Percentiles rank a stretch among this genome's conserved stretches.
phyloP scores from a whole-genome alignment of 2,329 filamentous ascomycete genomes.

The Cytospora paraplurivora region DNA sequence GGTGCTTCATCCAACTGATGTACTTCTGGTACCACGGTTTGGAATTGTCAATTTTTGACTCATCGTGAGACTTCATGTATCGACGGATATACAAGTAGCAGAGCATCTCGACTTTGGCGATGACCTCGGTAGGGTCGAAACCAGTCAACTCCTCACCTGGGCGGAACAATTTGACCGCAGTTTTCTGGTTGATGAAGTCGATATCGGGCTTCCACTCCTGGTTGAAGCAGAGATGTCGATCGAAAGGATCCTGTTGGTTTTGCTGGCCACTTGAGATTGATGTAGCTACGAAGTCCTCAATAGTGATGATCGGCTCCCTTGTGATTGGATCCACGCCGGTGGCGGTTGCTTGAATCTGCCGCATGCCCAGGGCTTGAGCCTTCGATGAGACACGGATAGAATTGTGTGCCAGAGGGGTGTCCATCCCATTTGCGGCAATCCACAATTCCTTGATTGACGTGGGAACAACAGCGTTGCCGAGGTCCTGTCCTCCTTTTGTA shows the following conservation, averaged over 20 bases:
- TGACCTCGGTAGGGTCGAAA: conserved; percentile 1
- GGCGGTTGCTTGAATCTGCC: neutral
- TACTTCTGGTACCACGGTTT: conserved; percentile 4
- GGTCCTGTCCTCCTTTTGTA: neutral
- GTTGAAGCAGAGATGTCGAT: conserved; percentile 1
- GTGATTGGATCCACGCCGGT: neutral
- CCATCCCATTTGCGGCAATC: conserved; percentile 2
- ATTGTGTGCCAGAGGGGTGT: conserved; percentile 7
- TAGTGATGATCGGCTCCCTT: neutral
- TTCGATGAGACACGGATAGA: neutral
- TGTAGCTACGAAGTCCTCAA: conserved; percentile 1
- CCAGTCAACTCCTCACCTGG: neutral
- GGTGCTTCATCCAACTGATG: conserved; percentile 3
- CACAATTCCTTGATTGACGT: conserved; percentile 5
- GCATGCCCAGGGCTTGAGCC: neutral
- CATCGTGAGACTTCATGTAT: neutral
- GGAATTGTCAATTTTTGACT: neutral
- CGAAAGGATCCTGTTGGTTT: neutral
- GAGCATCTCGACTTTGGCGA: neutral
- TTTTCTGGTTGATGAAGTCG: neutral
- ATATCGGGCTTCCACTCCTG: neutral
- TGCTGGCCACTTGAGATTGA: neutral
- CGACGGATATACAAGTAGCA: neutral
- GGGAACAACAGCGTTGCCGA: neutral
- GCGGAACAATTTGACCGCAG: neutral